These are phyloP conservation scores for Clarireedia paspali DNA, from an alignment of 2,329 filamentous ascomycete genomes.

Conservation along the genomic window DNA sequence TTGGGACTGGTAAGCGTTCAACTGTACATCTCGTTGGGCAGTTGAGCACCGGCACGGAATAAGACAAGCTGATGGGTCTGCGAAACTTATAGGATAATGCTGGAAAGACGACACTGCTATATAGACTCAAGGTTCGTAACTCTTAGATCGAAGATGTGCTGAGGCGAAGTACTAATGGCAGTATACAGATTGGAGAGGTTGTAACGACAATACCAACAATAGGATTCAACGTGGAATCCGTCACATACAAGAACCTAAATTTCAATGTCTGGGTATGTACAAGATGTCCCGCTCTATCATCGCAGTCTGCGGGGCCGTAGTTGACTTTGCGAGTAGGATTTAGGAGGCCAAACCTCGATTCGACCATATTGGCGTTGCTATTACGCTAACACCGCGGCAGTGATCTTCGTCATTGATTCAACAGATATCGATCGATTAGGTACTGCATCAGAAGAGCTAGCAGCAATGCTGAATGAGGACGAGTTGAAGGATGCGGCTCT, in stretches of 20 bases:
- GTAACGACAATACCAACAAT: slow-evolving; percentile 99
- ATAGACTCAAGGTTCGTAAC: slow-evolving; percentile 75
- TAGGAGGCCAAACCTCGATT: slow-evolving; percentile 97
- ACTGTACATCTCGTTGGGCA: background rate
- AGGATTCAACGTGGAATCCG: slow-evolving; percentile 98
- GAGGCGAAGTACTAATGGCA: background rate
- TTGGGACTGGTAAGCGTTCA: slow-evolving; percentile 68
- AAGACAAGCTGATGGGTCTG: slow-evolving; percentile 7
- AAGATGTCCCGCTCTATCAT: background rate
- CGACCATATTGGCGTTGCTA: slow-evolving; percentile 99
- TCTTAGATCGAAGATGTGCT: background rate
- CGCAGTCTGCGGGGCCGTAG: background rate
- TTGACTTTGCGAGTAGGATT: slow-evolving; percentile 49
- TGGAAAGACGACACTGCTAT: slow-evolving; percentile 93
- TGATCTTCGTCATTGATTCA: slow-evolving; percentile 97
- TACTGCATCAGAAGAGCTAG: slow-evolving; percentile 86
- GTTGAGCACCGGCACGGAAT: slow-evolving; percentile 1
- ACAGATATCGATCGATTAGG: slow-evolving; percentile 94
- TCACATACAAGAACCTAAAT: slow-evolving; percentile 96
- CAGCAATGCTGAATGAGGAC: slow-evolving; percentile 94
- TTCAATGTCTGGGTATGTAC: slow-evolving; percentile 91
- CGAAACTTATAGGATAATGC: slow-evolving; percentile 70
- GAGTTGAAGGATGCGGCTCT: slow-evolving; percentile 89
- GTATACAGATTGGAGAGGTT: slow-evolving; percentile 81
- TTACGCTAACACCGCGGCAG: slow-evolving; percentile 96